A percentile compares a stretch with the other conserved stretches of the same genome.
Evolutionary conservation across 2,329 filamentous ascomycete genomes (phyloP).

Genomic region (Emergomyces orientalis): DNA sequence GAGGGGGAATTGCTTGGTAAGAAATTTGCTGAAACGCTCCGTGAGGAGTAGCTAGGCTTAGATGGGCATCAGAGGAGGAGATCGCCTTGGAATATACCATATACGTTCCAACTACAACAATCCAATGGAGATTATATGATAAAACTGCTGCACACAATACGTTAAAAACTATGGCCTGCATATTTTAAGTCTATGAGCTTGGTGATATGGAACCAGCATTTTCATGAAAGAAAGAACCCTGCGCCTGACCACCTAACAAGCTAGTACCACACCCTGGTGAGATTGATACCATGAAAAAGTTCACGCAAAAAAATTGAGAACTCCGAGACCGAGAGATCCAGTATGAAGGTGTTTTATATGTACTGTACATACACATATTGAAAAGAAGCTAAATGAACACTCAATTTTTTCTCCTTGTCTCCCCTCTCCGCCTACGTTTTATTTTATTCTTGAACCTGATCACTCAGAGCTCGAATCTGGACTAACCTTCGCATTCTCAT

Average conservation of each 20-base stretch:
- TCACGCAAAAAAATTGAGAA: neutral
- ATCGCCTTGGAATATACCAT: neutral
- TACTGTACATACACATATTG: neutral
- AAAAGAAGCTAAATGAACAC: neutral
- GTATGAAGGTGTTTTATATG: neutral
- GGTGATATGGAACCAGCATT: neutral
- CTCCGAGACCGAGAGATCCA: no score
- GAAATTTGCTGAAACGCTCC: no score
- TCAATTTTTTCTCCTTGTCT: no score
- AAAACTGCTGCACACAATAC: no score
- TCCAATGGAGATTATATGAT: neutral
- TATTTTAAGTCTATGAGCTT: neutral
- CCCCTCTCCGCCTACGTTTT: neutral
- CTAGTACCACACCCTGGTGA: neutral
- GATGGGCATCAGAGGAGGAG: neutral
- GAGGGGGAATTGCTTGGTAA: no score
- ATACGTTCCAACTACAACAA: neutral
- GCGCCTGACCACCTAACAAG: neutral
- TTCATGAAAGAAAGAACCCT: neutral
- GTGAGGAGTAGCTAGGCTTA: no score
- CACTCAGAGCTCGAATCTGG: neutral
- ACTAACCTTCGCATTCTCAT: neutral
- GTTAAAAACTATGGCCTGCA: no score
- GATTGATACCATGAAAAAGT: neutral
- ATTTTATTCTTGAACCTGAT: neutral